phyloP scores from a whole-genome alignment of 306 rosid genomes.

The Quercus aquifolioides region DNA sequence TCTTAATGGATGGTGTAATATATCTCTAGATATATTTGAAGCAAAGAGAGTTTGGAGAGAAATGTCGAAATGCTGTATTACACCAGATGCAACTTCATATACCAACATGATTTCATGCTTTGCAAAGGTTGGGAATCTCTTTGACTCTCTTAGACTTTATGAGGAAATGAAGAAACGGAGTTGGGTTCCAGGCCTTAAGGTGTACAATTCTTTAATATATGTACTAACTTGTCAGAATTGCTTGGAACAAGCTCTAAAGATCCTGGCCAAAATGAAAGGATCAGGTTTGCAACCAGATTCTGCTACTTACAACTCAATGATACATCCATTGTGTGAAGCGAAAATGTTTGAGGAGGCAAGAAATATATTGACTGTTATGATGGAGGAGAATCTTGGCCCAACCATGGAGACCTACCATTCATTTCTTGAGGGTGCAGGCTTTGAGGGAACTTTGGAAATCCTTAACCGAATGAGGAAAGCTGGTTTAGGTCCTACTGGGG shows the following conservation, averaged over 20 bases:
- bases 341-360: conserved; percentile 64
- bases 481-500: conserved; percentile 56
- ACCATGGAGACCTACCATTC: conserved; percentile 77
- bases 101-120: conserved; percentile 81
- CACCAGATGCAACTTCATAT: conserved; percentile 76
- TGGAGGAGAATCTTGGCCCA: conserved; percentile 58
- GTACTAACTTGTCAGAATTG: conserved; percentile 67
- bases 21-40: conserved; percentile 52
- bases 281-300: conserved; percentile 69
- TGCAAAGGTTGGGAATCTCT: conserved; percentile 77
- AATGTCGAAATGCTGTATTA: conserved; percentile 63
- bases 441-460: conserved; percentile 58
- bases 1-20: conserved; percentile 86
- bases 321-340: conserved; percentile 65
- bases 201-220: conserved; percentile 68
- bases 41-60: conserved; percentile 96
- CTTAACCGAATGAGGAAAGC: conserved; percentile 58
- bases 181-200: conserved; percentile 52
- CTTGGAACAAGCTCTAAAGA: conserved; percentile 73
- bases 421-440: conserved; percentile 61
- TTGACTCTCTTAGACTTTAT: conserved; percentile 82
- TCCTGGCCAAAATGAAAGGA: conserved; percentile 60
- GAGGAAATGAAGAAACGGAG: conserved; percentile 84
- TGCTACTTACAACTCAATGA: conserved; percentile 71
- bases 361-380: conserved; percentile 51